Conservation (phyloP, 2,329 filamentous ascomycete species). For the Sporothrix globosa region DNA sequence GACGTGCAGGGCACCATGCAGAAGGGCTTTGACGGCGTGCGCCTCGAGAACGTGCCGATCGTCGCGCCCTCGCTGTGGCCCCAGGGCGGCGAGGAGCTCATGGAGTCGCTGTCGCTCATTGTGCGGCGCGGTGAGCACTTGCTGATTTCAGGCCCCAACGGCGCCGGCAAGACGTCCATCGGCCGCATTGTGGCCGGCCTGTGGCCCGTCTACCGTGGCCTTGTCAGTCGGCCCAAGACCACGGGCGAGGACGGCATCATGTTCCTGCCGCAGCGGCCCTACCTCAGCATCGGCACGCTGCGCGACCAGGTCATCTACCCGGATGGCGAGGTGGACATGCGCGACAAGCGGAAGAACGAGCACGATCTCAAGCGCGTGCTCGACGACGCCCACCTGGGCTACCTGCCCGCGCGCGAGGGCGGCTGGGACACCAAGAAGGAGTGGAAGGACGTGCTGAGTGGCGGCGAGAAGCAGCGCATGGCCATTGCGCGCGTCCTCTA, state of each 20-base stretch:
- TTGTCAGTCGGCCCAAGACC: constrained; percentile 82
- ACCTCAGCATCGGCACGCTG: constrained; percentile 87
- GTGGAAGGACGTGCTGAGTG: constrained; percentile 97
- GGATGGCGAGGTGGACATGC: constrained; percentile 93
- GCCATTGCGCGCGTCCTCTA: constrained; percentile 88
- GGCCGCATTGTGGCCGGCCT: constrained; percentile 84
- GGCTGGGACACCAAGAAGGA: constrained; percentile 97
- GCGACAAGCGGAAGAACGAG: constrained; percentile 75
- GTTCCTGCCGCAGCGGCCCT: constrained; percentile 94
- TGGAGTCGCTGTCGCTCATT: constrained; percentile 86
- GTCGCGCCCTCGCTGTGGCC: constrained; percentile 89
- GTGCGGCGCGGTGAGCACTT: constrained; percentile 90
- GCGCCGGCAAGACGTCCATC: constrained; percentile 89
- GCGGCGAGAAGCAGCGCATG: constrained; percentile 96
- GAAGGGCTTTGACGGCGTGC: constrained; percentile 91
- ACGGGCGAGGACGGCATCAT: constrained; percentile 90
- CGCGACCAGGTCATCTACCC: constrained; percentile 98
- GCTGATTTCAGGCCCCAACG: constrained; percentile 91
- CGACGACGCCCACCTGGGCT: constrained; percentile 82
- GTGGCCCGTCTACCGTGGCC: constrained; percentile 93
- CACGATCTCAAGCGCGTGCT: constrained; percentile 76
- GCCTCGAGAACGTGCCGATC: constrained; percentile 89
- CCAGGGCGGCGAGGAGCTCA: constrained; percentile 85
- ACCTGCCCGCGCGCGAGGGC: constrained; percentile 87
- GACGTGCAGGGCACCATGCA: constrained; percentile 94